Evolutionary conservation across 2,329 filamentous ascomycete species (phyloP), one percentile per base, ranked within the genome.

Genomic region (Monosporascus sp.): DNA sequence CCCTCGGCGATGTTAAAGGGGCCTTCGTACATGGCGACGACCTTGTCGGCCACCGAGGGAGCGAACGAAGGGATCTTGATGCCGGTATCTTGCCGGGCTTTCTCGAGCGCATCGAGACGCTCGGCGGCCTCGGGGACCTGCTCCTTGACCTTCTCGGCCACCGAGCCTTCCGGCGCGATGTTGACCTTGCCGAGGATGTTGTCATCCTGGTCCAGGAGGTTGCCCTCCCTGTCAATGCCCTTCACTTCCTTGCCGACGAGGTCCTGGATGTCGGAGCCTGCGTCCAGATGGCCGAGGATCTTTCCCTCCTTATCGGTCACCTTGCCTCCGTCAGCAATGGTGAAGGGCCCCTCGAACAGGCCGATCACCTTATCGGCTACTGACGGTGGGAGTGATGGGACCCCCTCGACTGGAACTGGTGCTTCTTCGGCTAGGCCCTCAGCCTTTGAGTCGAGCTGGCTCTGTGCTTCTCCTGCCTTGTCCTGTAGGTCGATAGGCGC

Each of bases 161-260:
- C 67, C 35, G 72, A 67, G 25, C 70, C 67, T 59, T 76, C 73
- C 11, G 76, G 74, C 5, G 79, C 69, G n/a, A 77, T 73, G 60
- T 81, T 74, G 57, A 84, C 80, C 57, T 79, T 79, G 41, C 83
- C 84, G 56, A 87, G 77, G 57, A 87, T 75, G 44, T 84, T 83
- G 45, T 83, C 83, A 46, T 82, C 78, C 65, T 77, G 82, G 65
- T 85, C 83, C 63, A 85, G 75, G 52, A 87, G 81, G 62, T 86
- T 83, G 20, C 83, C 83, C 67, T 85, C 75, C 54, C 77, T 78
- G 58, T 87, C 85, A 60, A 84, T 73, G 68, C 85, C 86, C 72
- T 85, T 85, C 54, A 84, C 77, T 18, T 85, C 80, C 57, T 83
- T 86, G 57, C 85, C 81, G 15, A 77, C 68, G 14, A 86, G 67